Base-by-base conservation (phyloP, 176 grass and related monocot genomes). In the Alopecurus myosuroides region DNA sequence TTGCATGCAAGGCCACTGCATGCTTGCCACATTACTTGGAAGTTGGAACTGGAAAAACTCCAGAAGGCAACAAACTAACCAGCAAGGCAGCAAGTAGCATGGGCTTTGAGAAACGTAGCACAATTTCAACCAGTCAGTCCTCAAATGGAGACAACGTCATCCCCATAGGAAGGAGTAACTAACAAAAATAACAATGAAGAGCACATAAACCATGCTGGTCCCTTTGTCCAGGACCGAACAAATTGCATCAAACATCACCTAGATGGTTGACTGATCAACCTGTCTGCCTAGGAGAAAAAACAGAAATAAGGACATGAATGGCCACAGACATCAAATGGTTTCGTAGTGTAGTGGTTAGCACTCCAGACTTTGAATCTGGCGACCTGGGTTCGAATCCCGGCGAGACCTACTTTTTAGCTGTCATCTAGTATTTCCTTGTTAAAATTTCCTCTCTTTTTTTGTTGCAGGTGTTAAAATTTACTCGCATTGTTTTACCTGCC, bases 311-410 rank as follows among this genome's bases (percentile, higher is more conserved):
- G 13, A n/a, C 40, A 71, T 15, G 39, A 71, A 41, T 42, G 68
- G n/a, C 41, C 19, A 44, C 5, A 71, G 39, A 14, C 68, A 71
- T 44, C 39, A 71, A 44, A 44, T 73, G 70, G 70, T 73, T 73
- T 46, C 25, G 3, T 73, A 48, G 92, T 97, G 92, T 97, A 94
- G 95, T 94, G 88, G 92, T 97, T 94, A 97, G 88, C 92, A 97
- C 92, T 97, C 95, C 90, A 93, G 92, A 97, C 88, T 97, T 94
- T 98, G 93, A 98, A 98, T 95, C 91, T 95, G 89, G 93, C 88
- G 81, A 98, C 93, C 89, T 98, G 91, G 91, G 93, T 98, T 98
- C 89, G 86, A 95, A 98, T 98, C 97, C 93, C 93, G 86, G 90
- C 70, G 41, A 46, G 70, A 73, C 70, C 70, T 73, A 28, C 14